Conservation (phyloP, 352 stramenopile genomes). For the Thalassiosira exigua region DNA sequence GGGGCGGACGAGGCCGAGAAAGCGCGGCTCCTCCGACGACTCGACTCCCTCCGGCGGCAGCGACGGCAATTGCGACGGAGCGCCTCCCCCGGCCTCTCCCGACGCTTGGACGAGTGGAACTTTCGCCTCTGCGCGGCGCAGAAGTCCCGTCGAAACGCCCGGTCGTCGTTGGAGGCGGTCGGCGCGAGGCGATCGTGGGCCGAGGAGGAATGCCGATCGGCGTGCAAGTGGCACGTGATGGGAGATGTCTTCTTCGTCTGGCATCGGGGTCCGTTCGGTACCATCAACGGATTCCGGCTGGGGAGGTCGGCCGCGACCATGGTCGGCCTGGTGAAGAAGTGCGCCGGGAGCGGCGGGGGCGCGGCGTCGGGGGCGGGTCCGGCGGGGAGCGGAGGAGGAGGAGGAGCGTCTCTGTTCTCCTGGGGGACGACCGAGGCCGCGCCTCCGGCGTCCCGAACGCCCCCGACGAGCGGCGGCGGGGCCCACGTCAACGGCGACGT, state of each 20-base stretch:
- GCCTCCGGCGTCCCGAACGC: neutral
- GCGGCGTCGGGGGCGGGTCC: neutral
- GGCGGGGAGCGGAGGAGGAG: neutral
- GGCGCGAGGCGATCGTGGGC: constrained; percentile 16
- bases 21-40: constrained; percentile 31
- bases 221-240: constrained; percentile 68
- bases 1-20: constrained; percentile 44
- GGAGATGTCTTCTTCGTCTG: constrained; percentile 83
- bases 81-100: constrained; percentile 7
- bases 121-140: constrained; percentile 22
- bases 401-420: constrained; percentile 30
- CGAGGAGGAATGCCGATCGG: constrained; percentile 35
- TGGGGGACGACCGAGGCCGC: constrained; percentile 19
- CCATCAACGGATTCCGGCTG: constrained; percentile 79
- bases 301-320: constrained; percentile 58
- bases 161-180: constrained; percentile 23
- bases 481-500: neutral
- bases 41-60: constrained; percentile 38
- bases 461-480: neutral
- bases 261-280: constrained; percentile 75
- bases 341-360: neutral
- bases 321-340: constrained; percentile 30
- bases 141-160: constrained; percentile 30
- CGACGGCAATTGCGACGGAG: constrained; percentile 24
- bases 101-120: constrained; percentile 36